Evolutionary conservation across 441 rosid genomes (phyloP), one percentile per base, ranked within the genome.

Genomic region (Erodium moschatum): DNA sequence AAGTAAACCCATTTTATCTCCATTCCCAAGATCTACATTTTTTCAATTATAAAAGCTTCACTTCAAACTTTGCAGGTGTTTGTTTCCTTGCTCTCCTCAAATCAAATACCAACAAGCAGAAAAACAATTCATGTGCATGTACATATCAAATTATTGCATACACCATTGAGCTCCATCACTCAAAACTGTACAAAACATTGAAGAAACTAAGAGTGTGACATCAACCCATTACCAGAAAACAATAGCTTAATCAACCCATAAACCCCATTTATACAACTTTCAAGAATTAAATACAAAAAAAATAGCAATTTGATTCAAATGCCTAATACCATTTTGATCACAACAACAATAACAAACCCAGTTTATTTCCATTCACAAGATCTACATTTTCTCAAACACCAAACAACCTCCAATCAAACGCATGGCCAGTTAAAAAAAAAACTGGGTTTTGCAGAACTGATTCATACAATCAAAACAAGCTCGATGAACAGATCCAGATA

Each of bases 21-120:
- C 56, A 48, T 48, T 48, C 56, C 56, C 56, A 48, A 48, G 15
- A 48, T 48, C 56, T 13, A n/a, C n/a, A n/a, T n/a, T n/a, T n/a
- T n/a, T n/a, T n/a, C n/a, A n/a, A n/a, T n/a, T n/a, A n/a, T n/a
- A n/a, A n/a, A n/a, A n/a, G n/a, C n/a, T n/a, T n/a, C n/a, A n/a
- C n/a, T n/a, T n/a, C n/a, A 48, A 48, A 48, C 56, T 48, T n/a
- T 48, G 16, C 56, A 5, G 21, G 61, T 2, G 18, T 1, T 42
- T 42, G 12, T 42, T 42, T 42, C 12, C 12, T 8, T 42, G 2
- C 48, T 42, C 48, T 42, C 48, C 48, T 42, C 48, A 42, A 42
- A 42, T 42, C 1, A 42, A 8, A 42, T 2, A 35, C 40, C 4
- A 35, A 48, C 0, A 48, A 3, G 13, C 12, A 48, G 56, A 48